These are phyloP conservation scores for Diaporthe helianthi DNA, from an alignment of 2,329 filamentous ascomycete species.

Conservation along the genomic window DNA sequence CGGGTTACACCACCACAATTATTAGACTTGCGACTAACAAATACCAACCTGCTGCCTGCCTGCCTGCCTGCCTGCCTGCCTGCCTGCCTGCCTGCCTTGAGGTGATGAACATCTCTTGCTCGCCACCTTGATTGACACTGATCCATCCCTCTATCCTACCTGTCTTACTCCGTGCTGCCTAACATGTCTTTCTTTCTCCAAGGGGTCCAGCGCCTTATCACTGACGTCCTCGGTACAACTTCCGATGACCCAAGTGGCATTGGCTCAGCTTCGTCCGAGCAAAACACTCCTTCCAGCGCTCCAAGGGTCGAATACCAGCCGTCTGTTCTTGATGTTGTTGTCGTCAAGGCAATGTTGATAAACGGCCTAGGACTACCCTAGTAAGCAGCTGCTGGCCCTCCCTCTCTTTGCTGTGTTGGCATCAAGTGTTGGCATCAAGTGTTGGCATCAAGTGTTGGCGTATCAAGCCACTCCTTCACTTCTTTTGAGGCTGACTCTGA, in stretches of 20 bases:
- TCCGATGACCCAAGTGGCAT: neutral
- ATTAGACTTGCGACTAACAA: too few relatives aligned
- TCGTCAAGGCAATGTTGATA: slow-evolving; percentile 56
- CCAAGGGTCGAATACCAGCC: slow-evolving; percentile 42
- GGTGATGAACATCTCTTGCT: too few relatives aligned
- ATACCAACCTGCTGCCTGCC: too few relatives aligned
- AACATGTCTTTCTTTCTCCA: slow-evolving; percentile 30
- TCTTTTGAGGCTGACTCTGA: too few relatives aligned
- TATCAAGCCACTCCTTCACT: too few relatives aligned
- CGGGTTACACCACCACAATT: too few relatives aligned
- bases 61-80: too few relatives aligned
- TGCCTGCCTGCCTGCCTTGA: too few relatives aligned
- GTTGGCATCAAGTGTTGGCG: too few relatives aligned
- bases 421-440: too few relatives aligned
- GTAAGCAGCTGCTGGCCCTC: too few relatives aligned
- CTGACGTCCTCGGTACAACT: neutral
- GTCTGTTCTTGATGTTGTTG: slow-evolving; percentile 55
- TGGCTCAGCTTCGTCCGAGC: neutral
- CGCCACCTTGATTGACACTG: slow-evolving; percentile 9
- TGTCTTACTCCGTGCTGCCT: slow-evolving; percentile 4
- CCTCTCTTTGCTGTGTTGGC: too few relatives aligned
- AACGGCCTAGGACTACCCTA: slow-evolving; percentile 55
- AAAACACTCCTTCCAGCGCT: neutral
- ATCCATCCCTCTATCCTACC: neutral
- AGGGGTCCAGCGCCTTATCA: slow-evolving; percentile 1